These are phyloP conservation scores for Chrysanthemum lavandulifolium DNA, from an alignment of 129 eudicot genomes.

Conservation along the genomic window DNA sequence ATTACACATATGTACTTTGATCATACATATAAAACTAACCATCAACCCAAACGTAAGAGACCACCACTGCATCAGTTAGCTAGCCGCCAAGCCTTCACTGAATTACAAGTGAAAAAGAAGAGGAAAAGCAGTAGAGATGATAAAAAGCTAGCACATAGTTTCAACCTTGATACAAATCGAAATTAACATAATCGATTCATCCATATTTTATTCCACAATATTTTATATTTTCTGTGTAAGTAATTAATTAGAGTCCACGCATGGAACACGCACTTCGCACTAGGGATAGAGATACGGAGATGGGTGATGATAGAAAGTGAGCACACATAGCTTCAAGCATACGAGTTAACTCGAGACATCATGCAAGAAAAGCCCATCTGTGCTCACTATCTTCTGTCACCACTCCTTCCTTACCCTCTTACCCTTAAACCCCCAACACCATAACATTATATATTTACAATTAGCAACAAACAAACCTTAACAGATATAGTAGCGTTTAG, in stretches of 20 bases:
- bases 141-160: not conserved
- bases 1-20: no score
- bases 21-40: no score
- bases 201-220: no score
- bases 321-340: constrained; percentile 33
- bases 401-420: not conserved
- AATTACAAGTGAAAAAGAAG: not conserved
- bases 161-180: not conserved
- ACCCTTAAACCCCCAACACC: not conserved
- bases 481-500: not conserved
- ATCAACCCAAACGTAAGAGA: no score
- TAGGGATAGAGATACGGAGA: constrained; percentile 12
- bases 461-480: no score
- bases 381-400: constrained; percentile 45
- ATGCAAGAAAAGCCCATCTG: constrained; percentile 21
- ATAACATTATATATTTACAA: not conserved
- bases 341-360: not conserved
- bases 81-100: no score
- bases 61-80: no score
- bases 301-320: constrained; percentile 30
- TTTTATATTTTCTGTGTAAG: no score
- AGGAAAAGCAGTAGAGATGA: not conserved
- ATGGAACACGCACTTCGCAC: not conserved
- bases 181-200: not conserved
- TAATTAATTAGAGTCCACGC: no score